Conservation (phyloP, 768 basidiomycete species). For the Leccinum rimulosum region DNA sequence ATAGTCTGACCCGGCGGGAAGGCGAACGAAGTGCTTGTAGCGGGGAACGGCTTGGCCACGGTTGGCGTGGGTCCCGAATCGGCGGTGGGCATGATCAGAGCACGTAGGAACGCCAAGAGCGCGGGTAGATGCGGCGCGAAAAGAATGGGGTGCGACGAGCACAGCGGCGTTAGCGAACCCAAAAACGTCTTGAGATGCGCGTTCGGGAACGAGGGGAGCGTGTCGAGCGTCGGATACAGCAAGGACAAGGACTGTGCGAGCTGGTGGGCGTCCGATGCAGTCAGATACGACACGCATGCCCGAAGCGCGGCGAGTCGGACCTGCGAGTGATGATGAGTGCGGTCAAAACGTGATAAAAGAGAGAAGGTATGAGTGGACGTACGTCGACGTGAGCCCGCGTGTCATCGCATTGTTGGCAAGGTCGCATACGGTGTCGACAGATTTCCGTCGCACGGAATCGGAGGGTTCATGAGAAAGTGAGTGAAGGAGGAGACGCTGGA, state of each 20-base stretch:
- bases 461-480: constrained; percentile 62
- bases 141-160: constrained; percentile 62
- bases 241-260: constrained; percentile 59
- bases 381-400: constrained; percentile 66
- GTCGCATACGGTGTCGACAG: constrained; percentile 74
- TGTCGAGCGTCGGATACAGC: constrained; percentile 72
- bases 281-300: constrained; percentile 68
- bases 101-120: constrained; percentile 67
- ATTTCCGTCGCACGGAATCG: constrained; percentile 60
- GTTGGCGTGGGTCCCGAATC: constrained; percentile 55
- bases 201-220: constrained; percentile 57
- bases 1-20: constrained; percentile 37
- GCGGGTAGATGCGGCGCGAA: constrained; percentile 71
- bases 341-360: not conserved
- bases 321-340: constrained; percentile 31
- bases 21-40: constrained; percentile 34
- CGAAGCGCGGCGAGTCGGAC: constrained; percentile 72
- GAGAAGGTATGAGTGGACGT: constrained; percentile 24
- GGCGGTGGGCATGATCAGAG: constrained; percentile 63
- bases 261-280: constrained; percentile 57
- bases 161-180: constrained; percentile 66
- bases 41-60: constrained; percentile 44
- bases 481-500: constrained; percentile 71
- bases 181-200: constrained; percentile 63
- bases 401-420: constrained; percentile 72